These are phyloP conservation scores for Asterophora lycoperdoides DNA, from an alignment of 768 basidiomycete species.

Conservation along the genomic window DNA sequence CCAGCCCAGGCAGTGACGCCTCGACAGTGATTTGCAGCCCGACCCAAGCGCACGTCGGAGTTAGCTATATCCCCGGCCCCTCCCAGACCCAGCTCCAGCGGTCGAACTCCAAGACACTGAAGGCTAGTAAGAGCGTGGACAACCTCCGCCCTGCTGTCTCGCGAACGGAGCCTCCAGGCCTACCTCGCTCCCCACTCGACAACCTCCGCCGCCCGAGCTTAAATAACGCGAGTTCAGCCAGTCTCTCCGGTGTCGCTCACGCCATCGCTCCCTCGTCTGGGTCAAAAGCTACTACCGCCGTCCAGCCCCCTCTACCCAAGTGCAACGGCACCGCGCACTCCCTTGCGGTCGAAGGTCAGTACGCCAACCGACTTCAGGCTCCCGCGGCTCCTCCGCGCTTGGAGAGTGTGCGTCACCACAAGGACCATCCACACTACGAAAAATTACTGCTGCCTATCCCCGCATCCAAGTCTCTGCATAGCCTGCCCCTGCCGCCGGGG, in stretches of 20 bases:
- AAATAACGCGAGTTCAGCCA: slow-evolving; percentile 34
- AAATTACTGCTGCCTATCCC: slow-evolving; percentile 1
- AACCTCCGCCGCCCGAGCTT: slow-evolving; percentile 30
- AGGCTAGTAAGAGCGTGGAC: slow-evolving; percentile 66
- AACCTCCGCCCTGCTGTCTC: slow-evolving; percentile 33
- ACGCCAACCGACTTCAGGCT: slow-evolving; percentile 9
- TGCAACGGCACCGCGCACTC: slow-evolving; percentile 25
- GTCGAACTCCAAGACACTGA: slow-evolving; percentile 43
- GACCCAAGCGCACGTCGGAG: slow-evolving; percentile 21
- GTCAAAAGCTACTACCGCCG: background rate
- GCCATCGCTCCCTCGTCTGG: slow-evolving; percentile 2
- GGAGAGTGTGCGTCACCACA: too few relatives aligned
- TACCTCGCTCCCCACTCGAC: slow-evolving; percentile 32
- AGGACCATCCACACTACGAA: too few relatives aligned
- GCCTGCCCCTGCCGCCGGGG: background rate
- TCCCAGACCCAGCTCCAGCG: slow-evolving; percentile 34
- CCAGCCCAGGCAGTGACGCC: slow-evolving; percentile 42
- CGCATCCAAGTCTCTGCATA: background rate
- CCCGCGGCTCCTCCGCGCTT: too few relatives aligned
- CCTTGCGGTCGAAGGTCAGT: slow-evolving; percentile 20
- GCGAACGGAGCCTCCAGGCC: slow-evolving; percentile 21
- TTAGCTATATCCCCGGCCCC: slow-evolving; percentile 25
- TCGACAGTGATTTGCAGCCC: slow-evolving; percentile 34
- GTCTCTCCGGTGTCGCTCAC: slow-evolving; percentile 23
- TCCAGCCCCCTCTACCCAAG: slow-evolving; percentile 14